These are phyloP conservation scores for Inosperma sp. DNA, from an alignment of 768 basidiomycete genomes.

Conservation along the genomic window DNA sequence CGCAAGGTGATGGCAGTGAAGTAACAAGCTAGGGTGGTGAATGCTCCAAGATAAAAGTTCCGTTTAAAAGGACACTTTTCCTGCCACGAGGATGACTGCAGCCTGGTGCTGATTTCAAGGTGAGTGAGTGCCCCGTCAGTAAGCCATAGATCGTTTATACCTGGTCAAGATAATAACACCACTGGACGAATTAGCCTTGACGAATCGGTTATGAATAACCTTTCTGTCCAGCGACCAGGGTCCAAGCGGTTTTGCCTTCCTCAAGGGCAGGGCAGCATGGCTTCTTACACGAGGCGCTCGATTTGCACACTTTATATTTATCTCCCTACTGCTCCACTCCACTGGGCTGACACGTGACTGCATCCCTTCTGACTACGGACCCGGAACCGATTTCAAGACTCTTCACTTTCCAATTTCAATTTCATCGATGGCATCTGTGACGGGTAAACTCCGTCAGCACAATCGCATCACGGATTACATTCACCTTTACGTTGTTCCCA, in stretches of 20 bases:
- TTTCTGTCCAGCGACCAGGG: constrained; percentile 24
- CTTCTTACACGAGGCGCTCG: constrained; percentile 33
- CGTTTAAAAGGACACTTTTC: constrained; percentile 25
- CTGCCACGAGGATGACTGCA: constrained; percentile 27
- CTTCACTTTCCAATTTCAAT: too few relatives aligned
- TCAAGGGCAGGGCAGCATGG: constrained; percentile 20
- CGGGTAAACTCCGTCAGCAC: too few relatives aligned
- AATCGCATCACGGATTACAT: too few relatives aligned
- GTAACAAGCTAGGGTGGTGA: constrained; percentile 20
- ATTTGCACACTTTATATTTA: constrained; percentile 6
- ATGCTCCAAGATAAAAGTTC: constrained; percentile 15
- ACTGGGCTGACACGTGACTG: not conserved
- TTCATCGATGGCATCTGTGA: too few relatives aligned
- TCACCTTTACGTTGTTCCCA: too few relatives aligned
- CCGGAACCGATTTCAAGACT: too few relatives aligned
- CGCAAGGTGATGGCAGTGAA: constrained; percentile 21
- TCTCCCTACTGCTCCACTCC: not conserved
- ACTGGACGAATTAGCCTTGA: constrained; percentile 24
- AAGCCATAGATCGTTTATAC: constrained; percentile 21
- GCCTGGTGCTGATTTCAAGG: constrained; percentile 20
- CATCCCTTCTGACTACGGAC: too few relatives aligned
- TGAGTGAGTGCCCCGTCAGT: too few relatives aligned
- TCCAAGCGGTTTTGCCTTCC: constrained; percentile 29
- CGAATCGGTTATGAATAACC: constrained; percentile 27
- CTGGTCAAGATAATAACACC: constrained; percentile 19